These are phyloP conservation scores for Allomyces macrogynus DNA, from an alignment of 192 early-diverging fungal genomes.

Conservation along the genomic window DNA sequence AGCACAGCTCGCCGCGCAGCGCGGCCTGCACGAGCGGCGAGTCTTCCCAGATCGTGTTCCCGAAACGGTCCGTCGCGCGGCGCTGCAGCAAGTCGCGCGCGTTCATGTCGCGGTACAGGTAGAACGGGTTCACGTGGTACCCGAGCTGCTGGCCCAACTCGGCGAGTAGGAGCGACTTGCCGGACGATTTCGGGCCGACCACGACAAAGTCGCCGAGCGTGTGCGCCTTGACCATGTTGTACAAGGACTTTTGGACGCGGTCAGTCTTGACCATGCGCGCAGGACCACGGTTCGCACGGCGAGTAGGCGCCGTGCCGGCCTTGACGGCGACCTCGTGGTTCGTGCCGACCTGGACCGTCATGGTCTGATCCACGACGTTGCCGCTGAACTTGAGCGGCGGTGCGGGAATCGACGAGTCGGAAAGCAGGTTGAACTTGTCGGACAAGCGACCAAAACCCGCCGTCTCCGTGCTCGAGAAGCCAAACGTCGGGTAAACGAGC, in stretches of 20 bases:
- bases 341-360: too few relatives aligned
- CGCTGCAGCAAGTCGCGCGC: constrained; percentile 57
- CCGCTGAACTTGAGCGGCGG: too few relatives aligned
- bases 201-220: constrained; percentile 43
- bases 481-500: background rate
- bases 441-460: too few relatives aligned
- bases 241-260: too few relatives aligned
- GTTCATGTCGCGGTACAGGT: constrained; percentile 55
- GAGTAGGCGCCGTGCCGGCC: too few relatives aligned
- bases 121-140: constrained; percentile 1
- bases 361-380: too few relatives aligned
- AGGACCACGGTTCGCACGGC: too few relatives aligned
- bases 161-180: constrained; percentile 44
- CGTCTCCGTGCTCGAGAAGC: background rate
- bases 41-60: constrained; percentile 59
- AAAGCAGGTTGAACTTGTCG: too few relatives aligned
- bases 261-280: too few relatives aligned
- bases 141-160: constrained; percentile 30
- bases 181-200: constrained; percentile 49
- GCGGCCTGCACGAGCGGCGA: constrained; percentile 52
- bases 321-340: too few relatives aligned
- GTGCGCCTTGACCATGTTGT: constrained; percentile 24
- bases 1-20: constrained; percentile 39
- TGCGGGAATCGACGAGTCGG: too few relatives aligned
- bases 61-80: constrained; percentile 40